Evolutionary conservation across 805 yeast genomes (phyloP).

Genomic region (Blastobotrys chiropterorum): DNA sequence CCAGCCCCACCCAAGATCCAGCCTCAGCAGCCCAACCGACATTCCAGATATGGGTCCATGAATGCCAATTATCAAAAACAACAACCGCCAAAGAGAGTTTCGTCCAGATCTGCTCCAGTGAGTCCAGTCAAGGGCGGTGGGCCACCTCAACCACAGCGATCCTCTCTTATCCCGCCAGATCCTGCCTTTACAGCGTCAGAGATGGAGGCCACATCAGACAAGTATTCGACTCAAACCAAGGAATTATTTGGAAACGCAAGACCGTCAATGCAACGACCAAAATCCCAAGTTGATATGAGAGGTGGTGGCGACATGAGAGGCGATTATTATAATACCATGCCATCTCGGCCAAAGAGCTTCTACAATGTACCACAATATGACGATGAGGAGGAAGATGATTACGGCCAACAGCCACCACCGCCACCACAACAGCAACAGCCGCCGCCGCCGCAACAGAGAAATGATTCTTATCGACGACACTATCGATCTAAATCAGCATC

Average conservation of each 20-base stretch:
- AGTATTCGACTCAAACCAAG: conserved; percentile 23
- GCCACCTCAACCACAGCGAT: not conserved
- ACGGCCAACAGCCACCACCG: conserved; percentile 22
- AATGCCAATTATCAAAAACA: not conserved
- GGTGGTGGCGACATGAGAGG: conserved; percentile 6
- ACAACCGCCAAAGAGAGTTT: conserved; percentile 12
- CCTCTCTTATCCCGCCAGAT: conserved; percentile 26
- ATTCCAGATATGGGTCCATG: conserved; percentile 6
- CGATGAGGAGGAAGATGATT: conserved; percentile 1
- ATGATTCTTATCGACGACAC: conserved; percentile 5
- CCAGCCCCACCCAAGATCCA: not conserved
- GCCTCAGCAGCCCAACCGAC: not conserved
- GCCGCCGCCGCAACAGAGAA: conserved; percentile 7
- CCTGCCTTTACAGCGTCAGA: conserved; percentile 33
- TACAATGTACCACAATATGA: not conserved
- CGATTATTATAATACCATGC: not conserved
- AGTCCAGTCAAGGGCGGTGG: conserved; percentile 14
- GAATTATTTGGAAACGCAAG: conserved; percentile 17
- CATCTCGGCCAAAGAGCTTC: not conserved
- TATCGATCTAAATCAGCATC: conserved; percentile 18
- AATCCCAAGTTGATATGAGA: conserved; percentile 17
- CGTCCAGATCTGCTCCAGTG: conserved; percentile 27
- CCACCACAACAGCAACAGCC: conserved; percentile 11
- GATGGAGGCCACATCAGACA: conserved; percentile 34
- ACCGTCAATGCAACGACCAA: conserved; percentile 20